Evolutionary conservation across 352 stramenopile species (phyloP).

Genomic region (Plasmopara muralis): DNA sequence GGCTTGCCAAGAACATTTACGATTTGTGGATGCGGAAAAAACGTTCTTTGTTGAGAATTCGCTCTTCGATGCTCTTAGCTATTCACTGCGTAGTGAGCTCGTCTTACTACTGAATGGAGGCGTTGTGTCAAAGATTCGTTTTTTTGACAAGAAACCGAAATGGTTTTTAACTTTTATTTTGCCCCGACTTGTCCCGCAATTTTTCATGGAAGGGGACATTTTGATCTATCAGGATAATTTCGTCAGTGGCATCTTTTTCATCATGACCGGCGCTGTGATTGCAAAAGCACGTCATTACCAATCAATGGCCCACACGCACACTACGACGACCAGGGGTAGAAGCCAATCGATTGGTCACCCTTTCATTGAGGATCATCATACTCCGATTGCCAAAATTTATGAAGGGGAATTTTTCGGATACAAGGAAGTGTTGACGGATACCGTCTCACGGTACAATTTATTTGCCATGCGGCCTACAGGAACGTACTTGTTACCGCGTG

Average conservation of each 20-base stretch:
- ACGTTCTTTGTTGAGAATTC: constrained; percentile 58
- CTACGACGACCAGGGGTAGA: constrained; percentile 2
- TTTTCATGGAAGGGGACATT: constrained; percentile 58
- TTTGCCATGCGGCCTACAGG: constrained; percentile 53
- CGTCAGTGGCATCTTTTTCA: constrained; percentile 70
- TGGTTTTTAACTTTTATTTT: constrained; percentile 74
- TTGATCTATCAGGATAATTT: constrained; percentile 65
- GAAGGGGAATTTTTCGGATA: constrained; percentile 77
- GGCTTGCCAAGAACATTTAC: constrained; percentile 68
- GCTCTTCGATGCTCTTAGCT: constrained; percentile 60
- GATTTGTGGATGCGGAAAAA: constrained; percentile 62
- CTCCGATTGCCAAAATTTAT: constrained; percentile 56
- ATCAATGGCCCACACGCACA: constrained; percentile 8
- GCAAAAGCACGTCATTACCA: constrained; percentile 27
- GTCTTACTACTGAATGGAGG: constrained; percentile 56
- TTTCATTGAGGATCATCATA: constrained; percentile 21
- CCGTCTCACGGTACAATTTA: constrained; percentile 55
- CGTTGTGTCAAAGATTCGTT: constrained; percentile 56
- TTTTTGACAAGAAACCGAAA: constrained; percentile 83
- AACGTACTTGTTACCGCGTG: constrained; percentile 56
- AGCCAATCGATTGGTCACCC: constrained; percentile 16
- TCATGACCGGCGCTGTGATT: constrained; percentile 58
- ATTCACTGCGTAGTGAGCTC: constrained; percentile 57
- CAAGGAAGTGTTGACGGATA: constrained; percentile 59
- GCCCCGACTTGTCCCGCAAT: constrained; percentile 59